Base-by-base conservation (phyloP, 768 basidiomycete genomes). In the Boletus vermiculosoides region DNA sequence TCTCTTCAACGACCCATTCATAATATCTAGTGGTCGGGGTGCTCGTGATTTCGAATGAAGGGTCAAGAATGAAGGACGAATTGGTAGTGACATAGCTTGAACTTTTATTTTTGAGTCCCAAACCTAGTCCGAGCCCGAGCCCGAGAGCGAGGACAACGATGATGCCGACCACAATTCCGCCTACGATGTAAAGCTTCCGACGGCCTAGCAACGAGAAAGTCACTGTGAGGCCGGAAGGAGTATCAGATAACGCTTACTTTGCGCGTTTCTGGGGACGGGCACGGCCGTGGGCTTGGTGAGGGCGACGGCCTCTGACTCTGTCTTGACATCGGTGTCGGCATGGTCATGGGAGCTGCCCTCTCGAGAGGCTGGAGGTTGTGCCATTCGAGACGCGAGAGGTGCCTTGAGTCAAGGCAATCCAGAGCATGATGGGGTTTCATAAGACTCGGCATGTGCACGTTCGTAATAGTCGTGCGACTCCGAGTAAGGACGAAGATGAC, bases 1-100 rank as follows among this genome's bases (percentile, higher is more conserved):
- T 65, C 57, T 74, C 65, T 13, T 72, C 68, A 9, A 81, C 64
- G n/a, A 72, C 71, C 71, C 79, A 81, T 44, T 74, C 73, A 50
- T 73, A 79, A 33, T 68, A 69, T n/a, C 80, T 71, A 16, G 77
- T 78, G 56, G 71, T 74, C 13, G 79, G 65, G 1, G 68, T 58
- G 25, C 54, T 61, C 11, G 64, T 61, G 50, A 69, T 37, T 15
- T 64, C 56, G 28, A 76, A 76, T 0, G 57, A 57, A 1, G 64
- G 44, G 31, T 74, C 65, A 40, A 73, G 62, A 46, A 73, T 52
- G 54, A 73, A 71, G 23, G 64, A 63, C 16, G 70, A 65, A 42
- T 71, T 71, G 16, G 67, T 69, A 2, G 56, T 51, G 46, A 67
- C 59, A 37, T 48, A 52, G 45, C 45, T 62, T 20, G 57, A 37